Evolutionary conservation across 139 green algal genomes (phyloP).

Genomic region (Ettlia oleoabundans): DNA sequence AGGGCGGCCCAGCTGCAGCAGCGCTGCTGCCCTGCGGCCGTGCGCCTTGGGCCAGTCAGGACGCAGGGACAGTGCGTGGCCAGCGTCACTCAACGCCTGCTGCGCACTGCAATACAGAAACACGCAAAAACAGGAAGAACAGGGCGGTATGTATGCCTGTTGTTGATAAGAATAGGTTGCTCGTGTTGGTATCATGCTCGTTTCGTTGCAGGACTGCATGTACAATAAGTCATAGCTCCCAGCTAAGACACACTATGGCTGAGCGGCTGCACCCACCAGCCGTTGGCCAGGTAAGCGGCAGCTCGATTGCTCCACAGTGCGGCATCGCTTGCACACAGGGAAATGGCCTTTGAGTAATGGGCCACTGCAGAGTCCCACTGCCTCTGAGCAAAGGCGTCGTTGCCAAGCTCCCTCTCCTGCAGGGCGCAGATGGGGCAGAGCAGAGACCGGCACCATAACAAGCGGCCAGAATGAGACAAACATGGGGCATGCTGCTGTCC

Average conservation of each 20-base stretch:
- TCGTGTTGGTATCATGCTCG: no score
- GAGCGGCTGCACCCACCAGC: conserved; percentile 22
- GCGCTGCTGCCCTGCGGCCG: conserved; percentile 25
- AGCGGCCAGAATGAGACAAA: no score
- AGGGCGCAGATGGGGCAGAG: no score
- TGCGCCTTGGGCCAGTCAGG: conserved; percentile 47
- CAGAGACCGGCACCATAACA: no score
- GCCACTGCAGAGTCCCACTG: conserved; percentile 25
- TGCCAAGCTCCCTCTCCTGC: conserved; percentile 36
- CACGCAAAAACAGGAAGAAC: no score
- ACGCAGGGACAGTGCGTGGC: conserved; percentile 27
- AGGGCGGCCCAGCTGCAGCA: conserved; percentile 10
- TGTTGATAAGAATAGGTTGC: no score
- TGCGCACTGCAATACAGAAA: conserved; percentile 14
- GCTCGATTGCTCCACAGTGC: conserved; percentile 40
- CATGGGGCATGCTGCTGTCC: no score
- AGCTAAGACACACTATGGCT: not conserved
- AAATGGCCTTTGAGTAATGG: conserved; percentile 43
- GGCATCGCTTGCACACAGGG: not conserved
- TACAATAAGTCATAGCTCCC: no score
- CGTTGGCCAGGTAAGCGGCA: conserved; percentile 43
- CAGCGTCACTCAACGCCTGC: conserved; percentile 45
- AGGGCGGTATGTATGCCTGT: no score
- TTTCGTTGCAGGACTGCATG: no score
- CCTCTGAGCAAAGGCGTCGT: conserved; percentile 35